Evolutionary conservation across 2,329 filamentous ascomycete species (phyloP).

Genomic region (Claviceps capensis): DNA sequence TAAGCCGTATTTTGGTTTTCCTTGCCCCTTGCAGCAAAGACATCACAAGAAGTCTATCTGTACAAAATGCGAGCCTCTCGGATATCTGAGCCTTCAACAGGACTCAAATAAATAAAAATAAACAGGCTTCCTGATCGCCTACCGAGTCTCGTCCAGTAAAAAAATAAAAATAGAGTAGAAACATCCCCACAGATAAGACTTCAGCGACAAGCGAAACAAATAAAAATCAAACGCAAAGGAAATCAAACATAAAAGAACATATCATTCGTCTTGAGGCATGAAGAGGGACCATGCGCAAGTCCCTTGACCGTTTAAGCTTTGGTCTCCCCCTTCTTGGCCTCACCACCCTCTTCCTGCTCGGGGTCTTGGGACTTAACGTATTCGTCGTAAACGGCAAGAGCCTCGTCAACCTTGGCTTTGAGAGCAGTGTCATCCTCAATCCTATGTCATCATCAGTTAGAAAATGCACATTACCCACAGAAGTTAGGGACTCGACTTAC

Average conservation of each 20-base stretch:
- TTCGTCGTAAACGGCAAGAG: conserved; percentile 93
- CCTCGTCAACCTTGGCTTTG: conserved; percentile 92
- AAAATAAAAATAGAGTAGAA: neutral
- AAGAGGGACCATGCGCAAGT: conserved; percentile 3
- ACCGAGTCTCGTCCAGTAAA: conserved; percentile 2
- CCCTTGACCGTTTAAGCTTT: conserved; percentile 22
- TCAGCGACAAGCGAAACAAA: neutral
- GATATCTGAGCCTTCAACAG: conserved; percentile 1
- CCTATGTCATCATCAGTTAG: conserved; percentile 29
- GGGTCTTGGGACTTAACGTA: conserved; percentile 77
- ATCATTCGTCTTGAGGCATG: neutral
- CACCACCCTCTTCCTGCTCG: conserved; percentile 20
- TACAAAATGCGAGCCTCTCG: conserved; percentile 21
- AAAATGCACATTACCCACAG: neutral
- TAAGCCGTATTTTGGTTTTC: conserved; percentile 16
- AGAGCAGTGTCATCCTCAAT: conserved; percentile 83
- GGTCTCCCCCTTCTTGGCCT: conserved; percentile 35
- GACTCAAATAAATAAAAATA: neutral
- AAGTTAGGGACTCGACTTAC: conserved; percentile 47
- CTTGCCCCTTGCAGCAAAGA: conserved; percentile 18
- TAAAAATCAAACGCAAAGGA: conserved; percentile 16
- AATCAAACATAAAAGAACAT: conserved; percentile 10
- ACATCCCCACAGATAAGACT: conserved; percentile 3
- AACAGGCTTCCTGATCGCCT: conserved; percentile 2
- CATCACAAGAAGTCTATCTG: conserved; percentile 28